Evolutionary conservation across 2,329 filamentous ascomycete species (phyloP).

Genomic region (Colletotrichum chrysophilum): DNA sequence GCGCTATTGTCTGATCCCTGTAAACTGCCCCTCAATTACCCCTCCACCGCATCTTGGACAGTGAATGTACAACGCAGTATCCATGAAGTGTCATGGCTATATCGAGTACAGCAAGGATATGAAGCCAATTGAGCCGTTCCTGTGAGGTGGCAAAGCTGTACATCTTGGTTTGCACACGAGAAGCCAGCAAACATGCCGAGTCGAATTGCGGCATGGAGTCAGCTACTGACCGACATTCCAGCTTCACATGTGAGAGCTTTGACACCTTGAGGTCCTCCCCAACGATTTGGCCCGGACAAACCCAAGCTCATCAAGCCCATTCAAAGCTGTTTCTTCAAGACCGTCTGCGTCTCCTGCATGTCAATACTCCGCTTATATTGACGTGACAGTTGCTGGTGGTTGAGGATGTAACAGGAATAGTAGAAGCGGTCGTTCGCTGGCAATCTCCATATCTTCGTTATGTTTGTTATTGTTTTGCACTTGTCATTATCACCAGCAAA

Average conservation of each 20-base stretch:
- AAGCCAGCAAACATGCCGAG: background rate
- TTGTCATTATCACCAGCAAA: background rate
- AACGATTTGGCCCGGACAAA: background rate
- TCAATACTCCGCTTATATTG: background rate
- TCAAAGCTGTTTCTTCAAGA: background rate
- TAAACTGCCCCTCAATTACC: constrained; percentile 19
- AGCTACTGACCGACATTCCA: background rate
- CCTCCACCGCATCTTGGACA: constrained; percentile 1
- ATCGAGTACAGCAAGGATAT: background rate
- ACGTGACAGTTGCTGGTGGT: background rate
- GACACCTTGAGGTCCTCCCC: background rate
- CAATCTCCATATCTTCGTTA: background rate
- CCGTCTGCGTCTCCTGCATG: background rate
- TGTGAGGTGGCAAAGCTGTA: background rate
- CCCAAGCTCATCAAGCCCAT: background rate
- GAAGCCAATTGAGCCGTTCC: background rate
- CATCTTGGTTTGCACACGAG: background rate
- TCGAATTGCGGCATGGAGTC: background rate
- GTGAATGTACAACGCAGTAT: background rate
- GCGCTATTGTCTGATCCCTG: constrained; percentile 13
- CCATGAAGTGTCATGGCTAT: background rate
- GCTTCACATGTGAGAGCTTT: background rate
- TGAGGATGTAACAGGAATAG: background rate
- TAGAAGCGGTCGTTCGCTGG: background rate
- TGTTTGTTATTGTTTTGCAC: background rate